A percentile compares a stretch with the other conserved stretches of the same genome.
phyloP scores from a whole-genome alignment of 495 filamentous ascomycete species.

The Darksidea phi region DNA sequence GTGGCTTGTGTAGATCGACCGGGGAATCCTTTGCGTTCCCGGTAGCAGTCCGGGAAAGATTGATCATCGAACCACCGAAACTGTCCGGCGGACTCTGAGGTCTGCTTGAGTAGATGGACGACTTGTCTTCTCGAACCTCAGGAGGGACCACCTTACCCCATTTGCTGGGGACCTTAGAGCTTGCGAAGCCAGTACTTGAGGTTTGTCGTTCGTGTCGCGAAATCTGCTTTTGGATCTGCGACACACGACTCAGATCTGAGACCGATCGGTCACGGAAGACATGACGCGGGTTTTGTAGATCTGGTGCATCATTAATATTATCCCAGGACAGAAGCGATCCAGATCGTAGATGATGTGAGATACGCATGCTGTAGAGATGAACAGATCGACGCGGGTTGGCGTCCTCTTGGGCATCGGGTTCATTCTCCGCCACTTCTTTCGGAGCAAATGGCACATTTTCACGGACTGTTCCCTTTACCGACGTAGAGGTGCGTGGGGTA shows the following conservation, averaged over 20 bases:
- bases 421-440: not conserved
- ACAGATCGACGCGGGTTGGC: conserved; percentile 26
- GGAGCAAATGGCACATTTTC: not conserved
- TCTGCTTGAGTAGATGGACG: conserved; percentile 35
- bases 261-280: conserved; percentile 3
- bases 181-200: conserved; percentile 36
- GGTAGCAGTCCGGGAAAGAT: conserved; percentile 2
- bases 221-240: not conserved
- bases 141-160: conserved; percentile 32
- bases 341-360: conserved; percentile 38
- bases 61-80: conserved; percentile 11
- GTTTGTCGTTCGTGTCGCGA: conserved; percentile 29
- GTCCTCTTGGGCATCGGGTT: conserved; percentile 5
- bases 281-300: conserved; percentile 8
- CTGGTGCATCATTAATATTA: conserved; percentile 7
- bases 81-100: conserved; percentile 35
- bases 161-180: conserved; percentile 30
- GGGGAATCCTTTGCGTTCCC: not conserved
- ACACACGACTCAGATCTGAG: conserved; percentile 13
- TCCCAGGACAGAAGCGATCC: conserved; percentile 32
- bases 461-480: not conserved
- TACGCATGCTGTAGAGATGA: conserved; percentile 38
- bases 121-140: conserved; percentile 16
- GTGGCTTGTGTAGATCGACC: not conserved
- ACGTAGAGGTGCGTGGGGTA: not conserved